phyloP scores from a whole-genome alignment of 2,329 filamentous ascomycete species.

The Madurella mycetomatis region DNA sequence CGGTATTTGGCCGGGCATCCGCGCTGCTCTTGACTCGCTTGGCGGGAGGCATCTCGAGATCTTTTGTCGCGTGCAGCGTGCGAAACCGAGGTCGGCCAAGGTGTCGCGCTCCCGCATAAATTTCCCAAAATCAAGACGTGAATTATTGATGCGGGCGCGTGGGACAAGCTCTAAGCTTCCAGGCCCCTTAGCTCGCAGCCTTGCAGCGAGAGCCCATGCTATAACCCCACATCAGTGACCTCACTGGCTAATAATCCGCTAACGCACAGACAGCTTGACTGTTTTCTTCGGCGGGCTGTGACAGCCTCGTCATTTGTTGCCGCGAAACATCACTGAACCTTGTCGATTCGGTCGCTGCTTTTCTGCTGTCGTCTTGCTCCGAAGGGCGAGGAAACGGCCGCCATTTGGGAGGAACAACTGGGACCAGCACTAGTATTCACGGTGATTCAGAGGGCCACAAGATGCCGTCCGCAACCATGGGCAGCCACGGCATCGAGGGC shows the following conservation, averaged over 20 bases:
- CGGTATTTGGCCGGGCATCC: constrained; percentile 39
- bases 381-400: neutral
- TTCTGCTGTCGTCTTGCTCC: neutral
- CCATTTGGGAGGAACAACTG: neutral
- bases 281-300: neutral
- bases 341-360: neutral
- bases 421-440: neutral
- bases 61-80: constrained; percentile 20
- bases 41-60: constrained; percentile 49
- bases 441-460: constrained; percentile 13
- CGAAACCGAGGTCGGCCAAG: constrained; percentile 7
- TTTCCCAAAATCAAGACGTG: neutral
- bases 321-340: neutral
- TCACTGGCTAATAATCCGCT: neutral
- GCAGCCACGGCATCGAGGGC: constrained; percentile 47
- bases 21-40: constrained; percentile 54
- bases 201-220: constrained; percentile 13
- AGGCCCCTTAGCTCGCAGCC: constrained; percentile 8
- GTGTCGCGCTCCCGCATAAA: constrained; percentile 25
- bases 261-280: neutral
- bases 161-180: constrained; percentile 4
- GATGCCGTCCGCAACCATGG: constrained; percentile 48
- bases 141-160: neutral
- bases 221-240: constrained; percentile 5
- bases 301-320: constrained; percentile 10